These are phyloP conservation scores for Saccharomyces cerevisiae DNA, from an alignment of 805 yeast species.

Conservation along the genomic window DNA sequence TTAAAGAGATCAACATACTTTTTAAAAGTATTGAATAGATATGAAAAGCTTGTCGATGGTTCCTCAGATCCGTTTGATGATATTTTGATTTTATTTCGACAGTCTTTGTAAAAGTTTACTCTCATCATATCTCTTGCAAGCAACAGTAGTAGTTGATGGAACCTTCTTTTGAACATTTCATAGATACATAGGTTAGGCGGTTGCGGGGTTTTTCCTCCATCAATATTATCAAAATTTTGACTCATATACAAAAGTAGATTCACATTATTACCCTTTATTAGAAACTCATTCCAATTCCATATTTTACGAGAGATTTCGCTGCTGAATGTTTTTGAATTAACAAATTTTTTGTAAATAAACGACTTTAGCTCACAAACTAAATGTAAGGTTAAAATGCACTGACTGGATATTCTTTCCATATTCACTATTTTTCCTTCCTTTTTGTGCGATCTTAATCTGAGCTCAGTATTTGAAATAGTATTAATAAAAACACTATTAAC, in stretches of 20 bases:
- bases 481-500: slow-evolving; percentile 36
- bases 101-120: slow-evolving; percentile 5
- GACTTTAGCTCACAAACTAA: slow-evolving; percentile 34
- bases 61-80: neutral
- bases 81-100: neutral
- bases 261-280: slow-evolving; percentile 1
- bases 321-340: neutral
- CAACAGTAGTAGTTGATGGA: slow-evolving; percentile 14
- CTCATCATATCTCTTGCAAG: slow-evolving; percentile 7
- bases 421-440: slow-evolving; percentile 35
- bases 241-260: slow-evolving; percentile 9
- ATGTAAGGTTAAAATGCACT: slow-evolving; percentile 51
- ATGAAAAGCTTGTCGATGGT: neutral
- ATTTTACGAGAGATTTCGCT: neutral
- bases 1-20: slow-evolving; percentile 1
- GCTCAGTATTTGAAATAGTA: slow-evolving; percentile 58
- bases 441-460: slow-evolving; percentile 47
- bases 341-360: neutral
- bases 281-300: slow-evolving; percentile 5
- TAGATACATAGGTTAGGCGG: slow-evolving; percentile 10
- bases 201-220: neutral
- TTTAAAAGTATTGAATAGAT: slow-evolving; percentile 1
- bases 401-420: slow-evolving; percentile 53
- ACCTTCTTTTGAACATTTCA: slow-evolving; percentile 14
- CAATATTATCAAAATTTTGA: neutral